Conservation (phyloP, 2,329 filamentous ascomycete species). For the Microdochium trichocladiopsis region DNA sequence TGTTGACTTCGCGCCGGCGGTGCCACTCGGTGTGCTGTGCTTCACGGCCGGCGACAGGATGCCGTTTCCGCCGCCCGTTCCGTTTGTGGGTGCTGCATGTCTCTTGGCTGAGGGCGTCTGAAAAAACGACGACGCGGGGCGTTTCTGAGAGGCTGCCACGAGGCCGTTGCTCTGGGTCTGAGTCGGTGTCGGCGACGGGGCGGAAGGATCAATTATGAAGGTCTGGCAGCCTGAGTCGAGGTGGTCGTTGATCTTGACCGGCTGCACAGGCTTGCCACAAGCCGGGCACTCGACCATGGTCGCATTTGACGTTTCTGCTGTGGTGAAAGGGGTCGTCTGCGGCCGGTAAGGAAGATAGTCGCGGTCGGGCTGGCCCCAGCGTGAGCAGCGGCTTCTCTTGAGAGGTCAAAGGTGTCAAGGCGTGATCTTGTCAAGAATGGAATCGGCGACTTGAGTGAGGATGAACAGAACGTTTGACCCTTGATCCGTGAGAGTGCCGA, state of each 20-base stretch:
- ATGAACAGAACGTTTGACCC: no score
- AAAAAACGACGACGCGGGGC: constrained; percentile 52
- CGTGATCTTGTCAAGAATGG: no score
- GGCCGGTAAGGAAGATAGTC: background rate
- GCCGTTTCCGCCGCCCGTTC: background rate
- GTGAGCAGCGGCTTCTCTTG: no score
- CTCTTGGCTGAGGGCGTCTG: constrained; percentile 53
- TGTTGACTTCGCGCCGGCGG: constrained; percentile 17
- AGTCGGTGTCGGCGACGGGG: constrained; percentile 23
- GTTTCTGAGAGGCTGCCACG: constrained; percentile 40
- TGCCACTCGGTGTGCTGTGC: background rate
- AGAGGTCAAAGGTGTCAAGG: no score
- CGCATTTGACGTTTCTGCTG: no score
- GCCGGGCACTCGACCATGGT: constrained; percentile 69
- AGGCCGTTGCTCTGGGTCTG: constrained; percentile 23
- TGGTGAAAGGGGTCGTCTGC: no score
- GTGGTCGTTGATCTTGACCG: constrained; percentile 78
- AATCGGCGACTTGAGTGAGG: no score
- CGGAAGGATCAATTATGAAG: constrained; percentile 50
- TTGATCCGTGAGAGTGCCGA: background rate
- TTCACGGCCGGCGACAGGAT: background rate
- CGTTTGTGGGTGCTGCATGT: constrained; percentile 25
- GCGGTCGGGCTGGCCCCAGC: background rate
- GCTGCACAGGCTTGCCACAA: constrained; percentile 66
- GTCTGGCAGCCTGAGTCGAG: constrained; percentile 76